Evolutionary conservation across 2,329 filamentous ascomycete genomes (phyloP), one percentile per base, ranked within the genome.

Genomic region (Xylariaceae sp.): DNA sequence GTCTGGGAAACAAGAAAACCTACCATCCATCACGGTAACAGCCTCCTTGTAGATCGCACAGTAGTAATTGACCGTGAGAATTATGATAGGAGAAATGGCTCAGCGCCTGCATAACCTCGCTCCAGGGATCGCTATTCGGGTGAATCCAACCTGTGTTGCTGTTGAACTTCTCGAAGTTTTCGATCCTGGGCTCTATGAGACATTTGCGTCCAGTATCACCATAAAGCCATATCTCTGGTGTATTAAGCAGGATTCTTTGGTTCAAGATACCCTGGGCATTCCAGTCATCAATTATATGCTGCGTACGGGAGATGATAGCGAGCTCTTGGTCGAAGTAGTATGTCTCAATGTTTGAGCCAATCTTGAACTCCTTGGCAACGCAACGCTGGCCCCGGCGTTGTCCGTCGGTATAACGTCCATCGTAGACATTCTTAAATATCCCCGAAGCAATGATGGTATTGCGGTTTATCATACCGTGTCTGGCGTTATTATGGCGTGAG

Each of bases 31-130:
- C 28, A 32, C 49, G 52, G 52, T 69, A 68, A 19, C 63, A 47
- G 32, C 66, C 67, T 19, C 68, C 68, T 44, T 71, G 65, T 2
- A 71, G 55, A 45, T 70, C 67, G 48, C 64, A 71, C 2, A 71
- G 51, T 4, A 71, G 55, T 41, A 60, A 54, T 26, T 60, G 50
- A 4, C 67, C 66, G 17, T 59, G 59, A 0, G 64, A 51, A 31
- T 63, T 37, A 49, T 68, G 62, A 48, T 68, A 69, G 43, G 63
- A 67, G 41, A 68, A 69, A 51, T 71, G 65, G 50, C 66, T 68
- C n/a, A 68, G 53, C 1, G 65, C 64, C 47, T 70, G 66, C 64
- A 69, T 68, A 3, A 50, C 60, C 18, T 62, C 45, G 3, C 56
- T 54, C 64, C 65, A 67, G 3, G 35, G 30, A 2, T 24, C 33